phyloP scores from a whole-genome alignment of 2,329 filamentous ascomycete species.

The Zopfia rhizophila region DNA sequence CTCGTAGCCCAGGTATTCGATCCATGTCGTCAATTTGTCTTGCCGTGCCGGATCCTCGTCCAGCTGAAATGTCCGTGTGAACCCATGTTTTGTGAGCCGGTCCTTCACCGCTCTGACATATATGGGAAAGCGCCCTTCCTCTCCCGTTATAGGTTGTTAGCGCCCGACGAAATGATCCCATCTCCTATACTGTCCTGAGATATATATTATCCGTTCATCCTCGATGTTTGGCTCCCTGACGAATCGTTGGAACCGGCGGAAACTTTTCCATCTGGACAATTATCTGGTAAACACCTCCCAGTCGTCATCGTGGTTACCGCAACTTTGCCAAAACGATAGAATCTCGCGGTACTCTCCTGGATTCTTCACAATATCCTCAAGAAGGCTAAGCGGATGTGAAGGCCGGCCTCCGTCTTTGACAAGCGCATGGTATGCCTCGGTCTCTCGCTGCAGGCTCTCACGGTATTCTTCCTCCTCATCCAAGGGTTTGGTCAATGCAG shows the following conservation, averaged over 20 bases:
- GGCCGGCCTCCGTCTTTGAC: conserved; percentile 46
- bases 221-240: conserved; percentile 24
- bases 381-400: too few relatives aligned
- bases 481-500: not conserved
- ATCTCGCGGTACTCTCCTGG: conserved; percentile 36
- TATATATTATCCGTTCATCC: not conserved
- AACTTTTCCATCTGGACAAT: conserved; percentile 38
- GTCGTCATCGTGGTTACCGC: not conserved
- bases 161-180: conserved; percentile 11
- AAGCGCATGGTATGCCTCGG: conserved; percentile 38
- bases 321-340: conserved; percentile 36
- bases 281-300: conserved; percentile 38
- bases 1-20: conserved; percentile 52
- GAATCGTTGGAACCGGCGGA: conserved; percentile 29
- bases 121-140: conserved; percentile 31
- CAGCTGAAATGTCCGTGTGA: conserved; percentile 42
- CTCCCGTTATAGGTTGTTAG: conserved; percentile 19
- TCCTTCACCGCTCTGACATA: conserved; percentile 40
- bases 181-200: not conserved
- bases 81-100: conserved; percentile 41
- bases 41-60: conserved; percentile 40
- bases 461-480: conserved; percentile 9
- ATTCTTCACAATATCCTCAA: conserved; percentile 33
- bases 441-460: too few relatives aligned
- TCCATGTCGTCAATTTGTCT: conserved; percentile 52